Base-by-base conservation (phyloP, 257 asterid genomes). In the Striga asiatica region DNA sequence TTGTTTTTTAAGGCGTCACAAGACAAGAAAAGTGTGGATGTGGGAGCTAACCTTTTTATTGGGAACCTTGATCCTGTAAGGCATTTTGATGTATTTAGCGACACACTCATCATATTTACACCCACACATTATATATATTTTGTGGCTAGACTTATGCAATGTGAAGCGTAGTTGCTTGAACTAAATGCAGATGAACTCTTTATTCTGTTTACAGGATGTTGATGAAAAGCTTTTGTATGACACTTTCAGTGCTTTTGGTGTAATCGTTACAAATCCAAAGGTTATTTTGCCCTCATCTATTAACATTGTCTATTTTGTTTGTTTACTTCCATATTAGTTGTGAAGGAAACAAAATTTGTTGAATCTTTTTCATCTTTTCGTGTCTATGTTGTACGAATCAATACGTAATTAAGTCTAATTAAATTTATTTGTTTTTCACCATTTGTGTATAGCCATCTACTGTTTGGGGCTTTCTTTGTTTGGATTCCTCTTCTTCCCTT, bases 61-160 rank as follows among this genome's bases (percentile, higher is more conserved):
- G 96, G 98, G 66, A 87, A 91, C 67, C 98, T 91, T 60, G 98
- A 91, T 56, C 96, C 95, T 65, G 96, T 91, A 80, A 86, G 96
- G 55, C 65, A 49, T 22, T 24, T 17, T 13, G 54, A 9, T 18
- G 7, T 50, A 13, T 16, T 5, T 25, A 3, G 39, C 24, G 3
- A 48, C 21, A 11, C 50, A 23, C 27, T 22, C 20, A 49, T 25
- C 17, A 22, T n/a, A 58, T 12, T 45, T 47, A 19, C 16, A 18
- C n/a, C n/a, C 35, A 27, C 32, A 32, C 28, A 19, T 21, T 46
- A 35, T 50, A 14, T 50, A 13, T 18, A 39, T 50, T 37, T 56
- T 28, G 1, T 43, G 18, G 35, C 35, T 53, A 23, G 25, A 18
- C 58, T 46, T 54, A 53, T 54, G 29, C 16, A 19, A 1, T 24